Evolutionary conservation across 352 stramenopile species (phyloP).

Genomic region (Globisporangium yorkense): DNA sequence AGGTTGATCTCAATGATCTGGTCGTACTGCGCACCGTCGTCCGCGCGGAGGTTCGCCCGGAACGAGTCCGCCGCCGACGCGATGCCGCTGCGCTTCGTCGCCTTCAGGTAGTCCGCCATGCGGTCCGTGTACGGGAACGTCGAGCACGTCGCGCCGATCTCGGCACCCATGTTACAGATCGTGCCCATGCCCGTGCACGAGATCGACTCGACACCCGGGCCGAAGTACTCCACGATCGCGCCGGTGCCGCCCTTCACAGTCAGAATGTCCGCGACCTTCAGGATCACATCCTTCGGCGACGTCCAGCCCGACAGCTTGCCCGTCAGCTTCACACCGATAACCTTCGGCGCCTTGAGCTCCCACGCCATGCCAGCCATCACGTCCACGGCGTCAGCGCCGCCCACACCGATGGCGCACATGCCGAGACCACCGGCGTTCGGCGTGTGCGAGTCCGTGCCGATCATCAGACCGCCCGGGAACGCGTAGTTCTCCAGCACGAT

Average conservation of each 20-base stretch:
- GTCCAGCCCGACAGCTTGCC: conserved; percentile 92
- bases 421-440: conserved; percentile 90
- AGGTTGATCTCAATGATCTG: conserved; percentile 93
- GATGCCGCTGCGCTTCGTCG: conserved; percentile 86
- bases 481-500: conserved; percentile 95
- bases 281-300: conserved; percentile 92
- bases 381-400: conserved; percentile 90
- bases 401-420: conserved; percentile 92
- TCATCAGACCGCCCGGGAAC: conserved; percentile 93
- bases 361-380: conserved; percentile 93
- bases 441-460: conserved; percentile 93
- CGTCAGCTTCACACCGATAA: conserved; percentile 93
- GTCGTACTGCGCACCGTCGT: conserved; percentile 91
- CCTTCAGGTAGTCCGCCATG: conserved; percentile 91
- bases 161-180: conserved; percentile 95
- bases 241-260: conserved; percentile 92
- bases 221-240: conserved; percentile 93
- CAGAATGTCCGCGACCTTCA: conserved; percentile 92
- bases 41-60: conserved; percentile 79
- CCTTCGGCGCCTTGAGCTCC: conserved; percentile 94
- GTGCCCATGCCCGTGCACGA: conserved; percentile 93
- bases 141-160: conserved; percentile 92
- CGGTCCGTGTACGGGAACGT: conserved; percentile 92
- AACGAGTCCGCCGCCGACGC: conserved; percentile 87
- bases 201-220: conserved; percentile 89